Percentiles rank a stretch among this genome's conserved stretches.
Evolutionary conservation across 495 filamentous ascomycete genomes (phyloP).

Genomic region (Chaetomium cochliodes): DNA sequence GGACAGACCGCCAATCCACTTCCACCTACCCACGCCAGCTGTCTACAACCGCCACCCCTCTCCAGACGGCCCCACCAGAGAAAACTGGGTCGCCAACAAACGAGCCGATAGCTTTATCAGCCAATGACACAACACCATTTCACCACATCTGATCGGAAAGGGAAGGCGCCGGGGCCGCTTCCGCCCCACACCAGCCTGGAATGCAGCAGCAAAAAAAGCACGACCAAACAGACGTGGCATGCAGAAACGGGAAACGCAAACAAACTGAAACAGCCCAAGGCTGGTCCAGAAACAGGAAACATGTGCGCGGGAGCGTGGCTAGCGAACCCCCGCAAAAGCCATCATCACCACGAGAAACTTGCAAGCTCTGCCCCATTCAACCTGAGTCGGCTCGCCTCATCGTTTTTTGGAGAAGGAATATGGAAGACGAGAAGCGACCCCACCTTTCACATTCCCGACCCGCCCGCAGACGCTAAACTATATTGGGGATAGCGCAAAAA

Average conservation of each 20-base stretch:
- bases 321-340: no score
- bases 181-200: not conserved
- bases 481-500: not conserved
- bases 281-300: no score
- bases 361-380: no score
- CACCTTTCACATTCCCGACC: not conserved
- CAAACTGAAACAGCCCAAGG: no score
- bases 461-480: not conserved
- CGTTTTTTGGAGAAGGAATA: not conserved
- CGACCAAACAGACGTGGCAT: no score
- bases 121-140: conserved; percentile 24
- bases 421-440: not conserved
- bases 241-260: no score
- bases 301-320: no score
- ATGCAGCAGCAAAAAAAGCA: not conserved
- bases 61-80: not conserved
- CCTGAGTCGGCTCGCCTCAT: no score
- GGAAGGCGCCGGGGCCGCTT: conserved; percentile 24
- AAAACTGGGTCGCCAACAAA: conserved; percentile 6
- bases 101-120: not conserved
- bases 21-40: not conserved
- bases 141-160: conserved; percentile 20
- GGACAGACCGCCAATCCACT: not conserved
- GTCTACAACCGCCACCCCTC: not conserved
- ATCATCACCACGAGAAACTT: no score